These are phyloP conservation scores for Rubia yunnanensis DNA, from an alignment of 257 asterid species.

Conservation along the genomic window DNA sequence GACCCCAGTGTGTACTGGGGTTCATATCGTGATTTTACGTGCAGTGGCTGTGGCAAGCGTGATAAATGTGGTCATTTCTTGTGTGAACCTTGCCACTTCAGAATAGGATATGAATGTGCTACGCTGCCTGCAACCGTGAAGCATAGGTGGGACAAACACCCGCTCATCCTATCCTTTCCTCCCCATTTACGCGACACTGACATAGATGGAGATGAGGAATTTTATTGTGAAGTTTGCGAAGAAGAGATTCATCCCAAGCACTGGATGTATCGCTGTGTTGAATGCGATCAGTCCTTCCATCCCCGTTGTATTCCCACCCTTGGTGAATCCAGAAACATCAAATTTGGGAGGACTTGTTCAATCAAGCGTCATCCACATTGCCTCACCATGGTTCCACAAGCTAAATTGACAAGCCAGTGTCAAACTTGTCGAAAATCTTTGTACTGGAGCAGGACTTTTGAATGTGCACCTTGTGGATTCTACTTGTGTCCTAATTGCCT, in stretches of 20 bases:
- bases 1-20: no score
- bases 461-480: background rate
- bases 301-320: background rate
- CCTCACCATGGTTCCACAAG: background rate
- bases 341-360: background rate
- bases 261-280: constrained; percentile 3
- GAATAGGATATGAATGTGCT: background rate
- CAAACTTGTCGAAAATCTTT: background rate
- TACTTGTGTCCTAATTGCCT: no score
- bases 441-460: background rate
- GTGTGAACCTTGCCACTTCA: background rate
- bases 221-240: constrained; percentile 10
- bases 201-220: background rate
- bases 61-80: background rate
- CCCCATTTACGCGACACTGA: background rate
- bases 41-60: background rate
- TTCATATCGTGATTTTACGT: background rate
- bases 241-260: constrained; percentile 1
- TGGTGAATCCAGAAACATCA: background rate
- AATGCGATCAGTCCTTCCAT: constrained; percentile 5
- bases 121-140: background rate
- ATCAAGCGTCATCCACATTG: background rate
- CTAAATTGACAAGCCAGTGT: background rate
- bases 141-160: constrained; percentile 8
- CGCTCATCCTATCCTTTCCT: background rate